Evolutionary conservation across 441 rosid species (phyloP).

Genomic region (Cnidoscolus chayamansa): DNA sequence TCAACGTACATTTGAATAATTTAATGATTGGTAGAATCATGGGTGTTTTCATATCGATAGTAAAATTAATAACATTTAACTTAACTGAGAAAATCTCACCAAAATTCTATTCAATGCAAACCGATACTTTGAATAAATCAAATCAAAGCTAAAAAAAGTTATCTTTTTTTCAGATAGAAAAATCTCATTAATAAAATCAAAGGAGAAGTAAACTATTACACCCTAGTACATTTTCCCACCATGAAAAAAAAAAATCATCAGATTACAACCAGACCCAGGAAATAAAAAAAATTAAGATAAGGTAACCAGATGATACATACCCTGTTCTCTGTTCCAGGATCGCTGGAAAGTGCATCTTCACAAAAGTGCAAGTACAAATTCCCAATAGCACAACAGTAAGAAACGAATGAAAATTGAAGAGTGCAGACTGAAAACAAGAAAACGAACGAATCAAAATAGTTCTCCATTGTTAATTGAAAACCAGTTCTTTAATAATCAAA

Average conservation of each 20-base stretch:
- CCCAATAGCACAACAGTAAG: constrained; percentile 85
- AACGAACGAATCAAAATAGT: not conserved
- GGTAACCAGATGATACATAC: constrained; percentile 32
- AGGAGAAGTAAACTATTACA: not conserved
- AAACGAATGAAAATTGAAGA: constrained; percentile 93
- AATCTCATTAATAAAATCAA: not conserved
- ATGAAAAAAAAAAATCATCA: not conserved
- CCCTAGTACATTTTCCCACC: not conserved
- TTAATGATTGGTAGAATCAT: not conserved
- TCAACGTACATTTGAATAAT: not conserved
- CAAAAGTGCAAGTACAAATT: constrained; percentile 85
- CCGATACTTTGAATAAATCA: not conserved
- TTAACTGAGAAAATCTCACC: not conserved
- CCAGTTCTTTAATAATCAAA: constrained; percentile 4
- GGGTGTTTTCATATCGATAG: not conserved
- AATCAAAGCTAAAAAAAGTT: not conserved
- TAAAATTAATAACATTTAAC: not conserved
- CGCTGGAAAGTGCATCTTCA: constrained; percentile 97
- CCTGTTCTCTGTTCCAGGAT: constrained; percentile 89
- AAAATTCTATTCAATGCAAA: not conserved
- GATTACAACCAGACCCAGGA: not conserved
- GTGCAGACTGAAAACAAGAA: constrained; percentile 57
- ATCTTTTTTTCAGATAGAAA: not conserved
- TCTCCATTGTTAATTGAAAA: not conserved
- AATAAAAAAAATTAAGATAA: not conserved